Conservation (phyloP, 2,329 filamentous ascomycete species). For the Sarocladium strictum region DNA sequence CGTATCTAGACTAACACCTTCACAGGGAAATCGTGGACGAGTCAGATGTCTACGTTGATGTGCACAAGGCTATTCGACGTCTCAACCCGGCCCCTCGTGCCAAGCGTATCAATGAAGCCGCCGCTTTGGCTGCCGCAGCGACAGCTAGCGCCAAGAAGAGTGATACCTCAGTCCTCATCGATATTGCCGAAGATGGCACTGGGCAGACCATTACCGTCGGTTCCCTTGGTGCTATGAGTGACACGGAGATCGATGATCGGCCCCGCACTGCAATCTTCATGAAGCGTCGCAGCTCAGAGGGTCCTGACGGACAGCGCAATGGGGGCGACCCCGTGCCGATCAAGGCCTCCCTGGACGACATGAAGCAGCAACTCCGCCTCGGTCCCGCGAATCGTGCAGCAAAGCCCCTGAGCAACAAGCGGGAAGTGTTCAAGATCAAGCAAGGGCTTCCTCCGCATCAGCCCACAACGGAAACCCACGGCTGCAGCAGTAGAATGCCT, state of each 20-base stretch:
- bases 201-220: slow-evolving; percentile 22
- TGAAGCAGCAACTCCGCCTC: slow-evolving; percentile 58
- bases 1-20: neutral
- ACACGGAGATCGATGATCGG: slow-evolving; percentile 35
- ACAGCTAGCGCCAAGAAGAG: slow-evolving; percentile 15
- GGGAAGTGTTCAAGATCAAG: slow-evolving; percentile 63
- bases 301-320: slow-evolving; percentile 45
- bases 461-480: neutral
- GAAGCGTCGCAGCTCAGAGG: slow-evolving; percentile 51
- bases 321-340: slow-evolving; percentile 43
- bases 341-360: slow-evolving; percentile 55
- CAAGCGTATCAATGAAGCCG: slow-evolving; percentile 41
- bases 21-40: slow-evolving; percentile 93
- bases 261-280: slow-evolving; percentile 52
- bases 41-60: slow-evolving; percentile 95
- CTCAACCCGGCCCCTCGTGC: slow-evolving; percentile 78
- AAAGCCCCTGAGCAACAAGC: slow-evolving; percentile 53
- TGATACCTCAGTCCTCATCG: slow-evolving; percentile 24
- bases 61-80: slow-evolving; percentile 94
- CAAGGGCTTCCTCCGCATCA: slow-evolving; percentile 25
- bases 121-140: slow-evolving; percentile 24
- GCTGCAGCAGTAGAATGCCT: slow-evolving; percentile 14
- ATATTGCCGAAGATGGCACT: slow-evolving; percentile 38
- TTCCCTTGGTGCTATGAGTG: slow-evolving; percentile 31
- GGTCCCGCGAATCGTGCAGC: slow-evolving; percentile 62